Conservation (phyloP, 176 grass and related monocot species). For the Canna indica region DNA sequence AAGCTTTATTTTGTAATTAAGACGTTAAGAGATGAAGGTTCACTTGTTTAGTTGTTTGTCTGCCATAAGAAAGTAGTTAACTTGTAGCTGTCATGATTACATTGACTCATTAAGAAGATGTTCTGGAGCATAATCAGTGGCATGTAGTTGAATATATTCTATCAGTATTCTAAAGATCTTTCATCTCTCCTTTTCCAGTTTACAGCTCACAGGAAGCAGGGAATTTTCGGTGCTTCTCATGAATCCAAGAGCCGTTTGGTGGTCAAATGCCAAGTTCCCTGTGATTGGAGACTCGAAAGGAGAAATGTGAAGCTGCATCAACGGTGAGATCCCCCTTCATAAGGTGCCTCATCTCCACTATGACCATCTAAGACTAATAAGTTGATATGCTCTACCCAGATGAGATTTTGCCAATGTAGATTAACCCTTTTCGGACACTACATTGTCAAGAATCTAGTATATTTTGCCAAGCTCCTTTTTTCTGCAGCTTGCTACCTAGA, state of each 20-base stretch:
- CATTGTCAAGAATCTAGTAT: neutral
- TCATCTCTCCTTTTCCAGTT: conserved; percentile 31
- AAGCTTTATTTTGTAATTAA: neutral
- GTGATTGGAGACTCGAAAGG: conserved; percentile 62
- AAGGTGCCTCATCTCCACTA: too few relatives aligned
- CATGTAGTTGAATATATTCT: neutral
- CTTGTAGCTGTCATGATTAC: too few relatives aligned
- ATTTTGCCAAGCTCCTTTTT: neutral
- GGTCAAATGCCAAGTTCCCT: conserved; percentile 54
- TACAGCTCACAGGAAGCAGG: conserved; percentile 91
- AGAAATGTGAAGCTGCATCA: conserved; percentile 54
- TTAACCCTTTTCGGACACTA: neutral
- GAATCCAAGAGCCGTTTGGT: conserved; percentile 67
- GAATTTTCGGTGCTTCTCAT: conserved; percentile 78
- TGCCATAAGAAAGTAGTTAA: too few relatives aligned
- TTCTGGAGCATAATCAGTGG: neutral
- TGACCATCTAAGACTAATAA: too few relatives aligned
- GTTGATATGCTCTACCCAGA: too few relatives aligned
- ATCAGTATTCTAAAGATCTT: neutral
- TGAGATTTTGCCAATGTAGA: neutral
- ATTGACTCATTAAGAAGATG: neutral
- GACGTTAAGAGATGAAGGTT: too few relatives aligned
- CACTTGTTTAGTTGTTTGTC: too few relatives aligned
- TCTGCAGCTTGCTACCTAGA: conserved; percentile 23
- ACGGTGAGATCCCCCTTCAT: conserved; percentile 74